These are phyloP conservation scores for Alternaria novae-zelandiae DNA, from an alignment of 2,329 filamentous ascomycete genomes.

Conservation along the genomic window DNA sequence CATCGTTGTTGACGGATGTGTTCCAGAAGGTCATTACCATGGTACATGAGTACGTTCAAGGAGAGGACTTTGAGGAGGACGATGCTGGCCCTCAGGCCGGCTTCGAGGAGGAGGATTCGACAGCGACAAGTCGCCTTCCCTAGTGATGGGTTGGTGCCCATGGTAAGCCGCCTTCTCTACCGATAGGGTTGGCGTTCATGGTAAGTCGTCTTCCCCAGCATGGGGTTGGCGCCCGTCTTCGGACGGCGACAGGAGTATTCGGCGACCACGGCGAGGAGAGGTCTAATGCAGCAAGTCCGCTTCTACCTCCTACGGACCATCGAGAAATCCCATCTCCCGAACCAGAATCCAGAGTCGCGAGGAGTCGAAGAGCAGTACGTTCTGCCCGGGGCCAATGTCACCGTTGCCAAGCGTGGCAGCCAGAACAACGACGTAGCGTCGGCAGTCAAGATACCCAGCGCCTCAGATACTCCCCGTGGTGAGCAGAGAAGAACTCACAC, in stretches of 20 bases:
- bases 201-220: neutral
- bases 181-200: neutral
- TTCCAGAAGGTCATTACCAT: neutral
- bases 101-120: neutral
- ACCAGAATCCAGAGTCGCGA: neutral
- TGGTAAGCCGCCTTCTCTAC: neutral
- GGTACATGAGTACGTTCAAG: neutral
- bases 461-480: neutral
- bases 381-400: neutral
- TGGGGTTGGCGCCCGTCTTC: neutral
- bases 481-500: neutral
- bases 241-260: neutral
- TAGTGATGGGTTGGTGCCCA: neutral
- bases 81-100: neutral
- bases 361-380: neutral
- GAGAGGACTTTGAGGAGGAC: neutral
- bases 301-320: neutral
- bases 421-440: neutral
- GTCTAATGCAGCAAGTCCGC: neutral
- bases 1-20: neutral
- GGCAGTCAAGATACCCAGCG: neutral
- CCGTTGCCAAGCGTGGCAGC: neutral
- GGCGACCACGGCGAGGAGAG: neutral
- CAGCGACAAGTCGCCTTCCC: neutral
- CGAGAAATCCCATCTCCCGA: neutral